Evolutionary conservation across 163 green algal species (phyloP).

Genomic region (Scenedesmus sp.): DNA sequence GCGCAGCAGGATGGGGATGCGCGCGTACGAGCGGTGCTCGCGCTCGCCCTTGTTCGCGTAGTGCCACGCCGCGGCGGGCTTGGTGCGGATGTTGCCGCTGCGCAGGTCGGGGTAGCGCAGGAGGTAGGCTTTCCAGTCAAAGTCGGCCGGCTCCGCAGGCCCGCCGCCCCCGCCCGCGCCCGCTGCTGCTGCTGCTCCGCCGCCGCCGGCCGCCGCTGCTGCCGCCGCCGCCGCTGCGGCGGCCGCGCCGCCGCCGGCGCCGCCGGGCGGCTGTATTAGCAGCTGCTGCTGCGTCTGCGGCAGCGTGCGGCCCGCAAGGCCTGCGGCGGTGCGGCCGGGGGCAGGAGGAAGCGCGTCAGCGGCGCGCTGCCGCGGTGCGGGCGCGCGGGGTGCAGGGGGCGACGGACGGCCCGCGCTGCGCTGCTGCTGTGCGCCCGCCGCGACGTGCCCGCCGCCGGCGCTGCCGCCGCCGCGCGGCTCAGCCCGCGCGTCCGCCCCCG

Average conservation of each 20-base stretch:
- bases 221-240: neutral
- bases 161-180: neutral
- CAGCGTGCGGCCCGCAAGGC: slow-evolving; percentile 19
- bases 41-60: slow-evolving; percentile 56
- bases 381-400: too few species aligned
- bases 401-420: too few species aligned
- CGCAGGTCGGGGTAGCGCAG: slow-evolving; percentile 71
- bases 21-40: slow-evolving; percentile 59
- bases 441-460: too few species aligned
- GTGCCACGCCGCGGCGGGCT: slow-evolving; percentile 57
- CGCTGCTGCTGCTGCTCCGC: slow-evolving; percentile 31
- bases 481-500: too few species aligned
- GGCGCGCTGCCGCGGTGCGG: too few species aligned
- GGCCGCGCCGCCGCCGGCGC: slow-evolving; percentile 4
- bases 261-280: slow-evolving; percentile 9
- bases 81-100: slow-evolving; percentile 50
- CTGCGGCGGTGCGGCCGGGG: neutral
- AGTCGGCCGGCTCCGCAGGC: slow-evolving; percentile 49
- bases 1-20: slow-evolving; percentile 67
- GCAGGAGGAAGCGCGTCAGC: too few species aligned
- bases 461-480: too few species aligned
- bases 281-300: slow-evolving; percentile 17
- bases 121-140: slow-evolving; percentile 74
- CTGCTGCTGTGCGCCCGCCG: too few species aligned
- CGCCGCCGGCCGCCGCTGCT: neutral